Evolutionary conservation across 225 moss, liverwort and hornwort genomes (phyloP), one percentile per base, ranked within the genome.

Genomic region (Rhytidiadelphus loreus): DNA sequence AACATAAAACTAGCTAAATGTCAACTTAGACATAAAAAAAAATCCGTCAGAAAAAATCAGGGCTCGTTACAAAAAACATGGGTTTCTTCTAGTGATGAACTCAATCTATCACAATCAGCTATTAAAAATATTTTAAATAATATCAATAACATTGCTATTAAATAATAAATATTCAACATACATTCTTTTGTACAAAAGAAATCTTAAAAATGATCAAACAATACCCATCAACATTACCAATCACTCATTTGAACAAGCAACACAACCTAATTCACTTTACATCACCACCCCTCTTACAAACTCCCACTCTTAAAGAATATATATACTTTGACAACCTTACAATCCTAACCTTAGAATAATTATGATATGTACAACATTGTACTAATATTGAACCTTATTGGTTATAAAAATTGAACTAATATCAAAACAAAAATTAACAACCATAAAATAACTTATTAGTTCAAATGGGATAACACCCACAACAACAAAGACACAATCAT

Each of bases 401-500:
- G 0, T 41, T 41, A 41, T 16, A 69, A 26, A 68, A 71, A 43
- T 43, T 9, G 26, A 9, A 43, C 1, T 41, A 43, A 26, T 8
- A 43, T 16, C 43, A 41, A 8, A 25, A 25, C 8, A 41, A 35
- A 0, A 20, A 66, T 11, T 20, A 19, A 72, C 9, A 17, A 72
- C 17, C 2, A 72, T 72, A 28, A 16, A 71, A 43, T 8, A 72
- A 4, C 1, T 1, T 0, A 71, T 43, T 13, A 44, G 8, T 9
- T 28, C 16, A 44, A 72, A 10, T 0, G 2, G 0, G 10, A 72
- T 44, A 72, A 9, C 12, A 7, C 4, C 12, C 0, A n/a, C 13
- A n/a, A 16, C 26, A 41, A 25, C 15, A 70, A 70, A 70, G 1
- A 5, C 4, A 41, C 9, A 26, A 71, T 28, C 2, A 28, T 0